Base-by-base conservation (phyloP, 352 stramenopile species). In the Phytophthora cactorum region DNA sequence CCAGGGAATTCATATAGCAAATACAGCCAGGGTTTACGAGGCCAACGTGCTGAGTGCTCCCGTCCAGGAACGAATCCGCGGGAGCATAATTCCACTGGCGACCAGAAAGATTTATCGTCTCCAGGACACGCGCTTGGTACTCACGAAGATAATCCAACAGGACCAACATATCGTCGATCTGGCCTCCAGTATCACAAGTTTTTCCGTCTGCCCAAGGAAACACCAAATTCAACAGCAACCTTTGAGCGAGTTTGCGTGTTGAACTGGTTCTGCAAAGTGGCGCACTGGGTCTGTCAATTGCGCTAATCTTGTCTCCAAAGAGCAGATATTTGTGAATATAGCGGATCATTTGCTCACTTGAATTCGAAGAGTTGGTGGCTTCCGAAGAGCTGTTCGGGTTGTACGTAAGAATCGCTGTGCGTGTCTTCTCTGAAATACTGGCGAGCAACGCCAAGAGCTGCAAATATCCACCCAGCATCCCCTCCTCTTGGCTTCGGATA, bases 1-100 rank as follows among this genome's bases (percentile, higher is more conserved):
- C 72, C 0, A 99, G 79, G 0, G 96, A 97, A 77, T 99, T 99
- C 97, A 99, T 99, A 84, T 99, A 99, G 82, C 98, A 99, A 9
- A 98, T 99, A 63, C 97, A 99, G 7, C 98, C 98, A 49, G 98
- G 97, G 68, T 99, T 99, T 44, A 97, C 90, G 1, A 99, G 78
- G 7, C 97, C 98, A 44, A 87, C 88, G 11, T 86, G 77, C 1
- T 58, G n/a, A 12, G 68, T 71, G 2, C 47, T 78, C 17, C 28
- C 8, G 31, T 75, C 70, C 14, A 82, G 66, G 11, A 91, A 68
- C 9, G 79, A 73, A 4, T 95, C 78, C 7, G 47, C 28, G 6
- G 87, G 82, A 2, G 52, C 34, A 46, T 84, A 88, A 53, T 84
- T 83, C 87, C 87, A 95, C 27, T 84, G 85, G 6, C 82, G 72